Evolutionary conservation across 139 green algal species (phyloP), one percentile per base, ranked within the genome.

Genomic region (Micromonas commoda): DNA sequence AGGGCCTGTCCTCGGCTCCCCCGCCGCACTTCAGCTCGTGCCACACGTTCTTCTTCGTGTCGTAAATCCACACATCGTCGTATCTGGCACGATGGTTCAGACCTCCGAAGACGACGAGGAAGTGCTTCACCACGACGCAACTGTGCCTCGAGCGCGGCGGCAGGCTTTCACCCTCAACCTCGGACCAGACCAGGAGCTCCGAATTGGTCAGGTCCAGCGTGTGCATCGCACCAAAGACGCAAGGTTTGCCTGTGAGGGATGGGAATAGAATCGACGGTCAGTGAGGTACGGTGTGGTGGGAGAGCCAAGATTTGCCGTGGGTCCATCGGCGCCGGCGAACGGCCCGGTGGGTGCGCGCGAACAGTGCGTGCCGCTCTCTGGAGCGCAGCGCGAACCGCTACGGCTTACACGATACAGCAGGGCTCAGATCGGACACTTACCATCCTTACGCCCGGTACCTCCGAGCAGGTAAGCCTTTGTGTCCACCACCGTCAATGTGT

Each of bases 31-130:
- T 63, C 0, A 85, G 33, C 71, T 88, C 75, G 0, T 54, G 75
- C 91, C 90, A 96, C 2, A 71, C 52, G 63, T 88, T 89, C 19
- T 86, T 80, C 16, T 84, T 77, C 19, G 82, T 69, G 72, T 90
- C 84, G 24, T 90, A 89, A 9, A 95, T 53, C 89, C 90, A 96
- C 1, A 91, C 77, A 78, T 96, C 91, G 64, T 90, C 88, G 77
- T 90, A 93, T 61, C 90, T 84, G 1, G 77, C 79, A 21, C 86
- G 85, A 70, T 90, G 90, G 80, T 95, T 87, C 19, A 93, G 52
- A 51, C 91, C 91, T 5, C 91, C 90, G 77, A 92, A 95, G 0
- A 96, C 72, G 6, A 96, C 80, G 33, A 81, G 24, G 35, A 64
- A 76, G 33, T 76, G 61, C 24, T 31, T 38, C 34, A 91, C 87